Evolutionary conservation across 2,329 filamentous ascomycete genomes (phyloP).

Genomic region (Elsinoe ampelina): DNA sequence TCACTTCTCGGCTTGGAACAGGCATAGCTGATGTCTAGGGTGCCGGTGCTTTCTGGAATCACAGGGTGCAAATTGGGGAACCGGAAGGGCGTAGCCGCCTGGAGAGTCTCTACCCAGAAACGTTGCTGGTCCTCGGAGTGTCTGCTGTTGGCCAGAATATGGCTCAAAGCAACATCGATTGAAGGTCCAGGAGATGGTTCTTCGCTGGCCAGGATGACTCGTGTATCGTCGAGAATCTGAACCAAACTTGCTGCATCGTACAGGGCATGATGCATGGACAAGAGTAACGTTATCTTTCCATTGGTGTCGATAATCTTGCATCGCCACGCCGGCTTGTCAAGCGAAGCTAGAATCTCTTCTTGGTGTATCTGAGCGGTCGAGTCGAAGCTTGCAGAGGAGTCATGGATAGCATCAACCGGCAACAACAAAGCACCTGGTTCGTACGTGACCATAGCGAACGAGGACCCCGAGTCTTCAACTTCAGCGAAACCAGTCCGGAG

Average conservation of each 20-base stretch:
- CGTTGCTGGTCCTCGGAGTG: slow-evolving; percentile 26
- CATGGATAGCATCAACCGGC: slow-evolving; percentile 14
- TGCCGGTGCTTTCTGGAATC: slow-evolving; percentile 27
- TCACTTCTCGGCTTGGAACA: slow-evolving; percentile 34
- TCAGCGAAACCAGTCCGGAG: slow-evolving; percentile 65
- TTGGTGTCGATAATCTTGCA: slow-evolving; percentile 39
- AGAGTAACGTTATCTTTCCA: slow-evolving; percentile 28
- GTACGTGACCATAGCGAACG: slow-evolving; percentile 70
- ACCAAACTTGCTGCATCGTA: slow-evolving; percentile 74
- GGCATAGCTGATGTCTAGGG: slow-evolving; percentile 28
- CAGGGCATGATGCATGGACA: slow-evolving; percentile 67
- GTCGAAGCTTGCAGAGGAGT: background rate
- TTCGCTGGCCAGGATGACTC: slow-evolving; percentile 29
- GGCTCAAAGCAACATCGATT: slow-evolving; percentile 36
- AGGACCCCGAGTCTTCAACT: slow-evolving; percentile 48
- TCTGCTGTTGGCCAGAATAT: slow-evolving; percentile 35
- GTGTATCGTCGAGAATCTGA: slow-evolving; percentile 53
- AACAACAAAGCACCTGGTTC: slow-evolving; percentile 17
- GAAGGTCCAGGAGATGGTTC: slow-evolving; percentile 21
- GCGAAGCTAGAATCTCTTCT: slow-evolving; percentile 31
- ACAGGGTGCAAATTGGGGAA: slow-evolving; percentile 70
- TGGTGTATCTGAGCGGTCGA: background rate
- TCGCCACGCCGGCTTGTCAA: slow-evolving; percentile 55
- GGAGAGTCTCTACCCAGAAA: slow-evolving; percentile 54
- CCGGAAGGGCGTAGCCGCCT: slow-evolving; percentile 42